Percentiles rank a stretch among this genome's conserved stretches.
Conservation (phyloP, 345 rosid genomes). For the Adansonia digitata region DNA sequence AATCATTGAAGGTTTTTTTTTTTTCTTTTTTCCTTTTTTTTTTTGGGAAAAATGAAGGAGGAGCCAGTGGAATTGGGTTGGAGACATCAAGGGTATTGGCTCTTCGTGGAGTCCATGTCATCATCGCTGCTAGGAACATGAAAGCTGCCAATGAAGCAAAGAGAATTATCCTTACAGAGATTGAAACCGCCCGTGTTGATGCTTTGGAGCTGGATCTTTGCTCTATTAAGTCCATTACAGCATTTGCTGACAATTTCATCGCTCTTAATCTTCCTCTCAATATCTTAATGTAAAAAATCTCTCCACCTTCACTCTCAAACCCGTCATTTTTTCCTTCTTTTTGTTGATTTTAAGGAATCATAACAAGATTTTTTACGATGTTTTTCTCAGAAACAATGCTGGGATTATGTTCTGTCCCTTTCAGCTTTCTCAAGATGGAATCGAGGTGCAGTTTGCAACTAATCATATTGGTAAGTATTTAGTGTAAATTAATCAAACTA, state of each 20-base stretch:
- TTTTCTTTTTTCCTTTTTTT: too few relatives aligned
- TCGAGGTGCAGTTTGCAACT: conserved; percentile 65
- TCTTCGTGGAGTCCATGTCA: conserved; percentile 57
- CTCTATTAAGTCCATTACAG: conserved; percentile 40
- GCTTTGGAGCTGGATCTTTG: conserved; percentile 48
- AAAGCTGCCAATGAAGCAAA: conserved; percentile 67
- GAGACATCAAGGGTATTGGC: conserved; percentile 86
- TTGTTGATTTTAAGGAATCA: not conserved
- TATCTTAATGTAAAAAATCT: conserved; percentile 44
- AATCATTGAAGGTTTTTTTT: not conserved
- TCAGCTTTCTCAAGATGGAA: conserved; percentile 56
- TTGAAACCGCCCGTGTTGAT: conserved; percentile 36
- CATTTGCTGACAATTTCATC: conserved; percentile 40
- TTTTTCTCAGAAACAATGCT: conserved; percentile 59
- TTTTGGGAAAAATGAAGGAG: conserved; percentile 57
- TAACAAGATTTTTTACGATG: not conserved
- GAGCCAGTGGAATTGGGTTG: conserved; percentile 86
- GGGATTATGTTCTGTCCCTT: conserved; percentile 75
- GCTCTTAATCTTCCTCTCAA: conserved; percentile 56
- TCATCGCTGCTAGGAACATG: conserved; percentile 75
- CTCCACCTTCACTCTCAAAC: not conserved
- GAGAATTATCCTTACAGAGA: conserved; percentile 25
- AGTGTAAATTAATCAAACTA: not conserved
- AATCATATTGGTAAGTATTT: conserved; percentile 50
- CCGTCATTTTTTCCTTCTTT: not conserved